Base-by-base conservation (phyloP, 176 grass and related monocot species). In the Rhynchospora pubera region DNA sequence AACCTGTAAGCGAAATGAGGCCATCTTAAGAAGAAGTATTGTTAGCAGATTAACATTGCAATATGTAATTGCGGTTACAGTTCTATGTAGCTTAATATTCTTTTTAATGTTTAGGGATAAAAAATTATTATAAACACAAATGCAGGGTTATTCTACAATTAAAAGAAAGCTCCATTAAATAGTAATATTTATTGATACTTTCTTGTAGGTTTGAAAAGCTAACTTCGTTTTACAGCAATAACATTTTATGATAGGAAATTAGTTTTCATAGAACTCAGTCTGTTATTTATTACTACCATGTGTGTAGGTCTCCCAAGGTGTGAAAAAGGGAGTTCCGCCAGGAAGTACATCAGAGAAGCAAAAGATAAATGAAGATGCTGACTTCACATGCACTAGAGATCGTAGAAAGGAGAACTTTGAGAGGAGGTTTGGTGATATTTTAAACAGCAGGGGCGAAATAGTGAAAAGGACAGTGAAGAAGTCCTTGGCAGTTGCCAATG, bases 401-500 rank as follows among this genome's bases (percentile, higher is more conserved):
- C 81, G 50, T 69, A 86, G 34, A 60, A 79, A 23, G 48, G n/a
- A 65, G 21, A 83, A 28, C 5, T 83, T 85, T 30, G 52, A 77
- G 42, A 65, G 62, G 50, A 81, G 79, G 57, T 81, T 81, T 8
- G 59, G 59, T 34, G 46, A 81, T 47, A 65, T 81, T 13, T 63
- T 81, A 63, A 62, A 82, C 57, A 91, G 73, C 71, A 88, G 80
- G 85, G 83, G 82, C 74, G 86, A 84, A 81, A 85, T 85, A 65
- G 79, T 89, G 55, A 86, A 84, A 91, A 94, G 80, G 79, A 87
- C 85, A 71, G 63, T 91, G 42, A 73, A 79, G 62, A 90, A 88
- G 86, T 98, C 96, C 10, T 85, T 94, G 79, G 75, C 92, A 43
- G 79, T 88, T 82, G 90, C 96, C 83, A 98, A 94, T 87, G 92